phyloP scores from a whole-genome alignment of 108 stramenopile species.

The Cyclostephanos invisitatus region DNA sequence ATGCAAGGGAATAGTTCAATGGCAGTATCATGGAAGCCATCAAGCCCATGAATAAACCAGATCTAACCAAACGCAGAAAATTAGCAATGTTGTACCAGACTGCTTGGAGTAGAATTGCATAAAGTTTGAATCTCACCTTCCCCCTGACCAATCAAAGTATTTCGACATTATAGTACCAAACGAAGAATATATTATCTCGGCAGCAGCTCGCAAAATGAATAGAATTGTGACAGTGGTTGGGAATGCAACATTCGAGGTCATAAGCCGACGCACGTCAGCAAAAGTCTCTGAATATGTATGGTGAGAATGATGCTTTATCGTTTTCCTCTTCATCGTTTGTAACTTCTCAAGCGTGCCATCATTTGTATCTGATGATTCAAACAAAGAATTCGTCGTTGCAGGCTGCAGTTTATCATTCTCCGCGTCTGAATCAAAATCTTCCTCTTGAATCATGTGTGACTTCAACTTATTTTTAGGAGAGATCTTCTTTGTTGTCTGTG shows the following conservation, averaged over 20 bases:
- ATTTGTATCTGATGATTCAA: conserved; percentile 13
- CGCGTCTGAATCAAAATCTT: conserved; percentile 49
- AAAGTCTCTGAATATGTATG: conserved; percentile 36
- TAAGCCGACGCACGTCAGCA: conserved; percentile 26
- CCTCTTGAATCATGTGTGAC: conserved; percentile 13
- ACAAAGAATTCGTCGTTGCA: not conserved
- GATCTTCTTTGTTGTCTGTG: conserved; percentile 10
- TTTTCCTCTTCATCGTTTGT: conserved; percentile 38
- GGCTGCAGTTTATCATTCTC: not conserved
- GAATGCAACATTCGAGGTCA: conserved; percentile 44
- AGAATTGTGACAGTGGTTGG: conserved; percentile 30
- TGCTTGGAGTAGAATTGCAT: not conserved
- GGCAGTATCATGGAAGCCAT: conserved; percentile 37
- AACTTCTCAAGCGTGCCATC: conserved; percentile 44
- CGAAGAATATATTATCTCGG: conserved; percentile 38
- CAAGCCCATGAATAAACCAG: conserved; percentile 38
- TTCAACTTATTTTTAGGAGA: not conserved
- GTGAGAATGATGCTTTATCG: conserved; percentile 22
- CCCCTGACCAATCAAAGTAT: conserved; percentile 44
- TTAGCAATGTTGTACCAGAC: not conserved
- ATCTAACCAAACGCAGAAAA: not conserved
- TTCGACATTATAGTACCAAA: conserved; percentile 33
- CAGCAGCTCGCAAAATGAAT: conserved; percentile 16
- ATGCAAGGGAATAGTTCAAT: conserved; percentile 27
- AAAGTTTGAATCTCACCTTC: not conserved